These are phyloP conservation scores for Platanus orientalis DNA, from an alignment of 164 flowering plant species.

Conservation along the genomic window DNA sequence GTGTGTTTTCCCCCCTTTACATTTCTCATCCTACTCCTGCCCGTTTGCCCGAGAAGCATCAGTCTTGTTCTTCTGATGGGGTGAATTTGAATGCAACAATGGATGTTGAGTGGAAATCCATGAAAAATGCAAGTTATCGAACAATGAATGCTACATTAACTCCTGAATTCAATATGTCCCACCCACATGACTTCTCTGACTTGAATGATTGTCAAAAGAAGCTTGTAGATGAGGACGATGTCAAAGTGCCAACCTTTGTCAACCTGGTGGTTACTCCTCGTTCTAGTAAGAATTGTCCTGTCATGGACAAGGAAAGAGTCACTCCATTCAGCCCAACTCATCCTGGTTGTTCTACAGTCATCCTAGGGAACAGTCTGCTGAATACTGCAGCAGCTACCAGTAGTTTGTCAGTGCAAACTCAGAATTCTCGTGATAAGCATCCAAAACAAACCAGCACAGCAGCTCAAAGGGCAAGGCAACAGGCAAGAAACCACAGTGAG, in stretches of 20 bases:
- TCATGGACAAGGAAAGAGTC: conserved; percentile 23
- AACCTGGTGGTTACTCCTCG: conserved; percentile 10
- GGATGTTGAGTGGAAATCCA: conserved; percentile 15
- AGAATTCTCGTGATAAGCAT: conserved; percentile 21
- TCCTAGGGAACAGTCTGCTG: conserved; percentile 6
- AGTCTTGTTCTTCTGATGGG: conserved; percentile 20
- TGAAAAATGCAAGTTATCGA: conserved; percentile 13
- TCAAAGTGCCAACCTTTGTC: conserved; percentile 18
- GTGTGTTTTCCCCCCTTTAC: conserved; percentile 17
- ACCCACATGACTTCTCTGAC: conserved; percentile 13
- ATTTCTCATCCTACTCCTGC: conserved; percentile 18
- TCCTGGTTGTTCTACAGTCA: conserved; percentile 14
- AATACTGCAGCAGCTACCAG: conserved; percentile 7
- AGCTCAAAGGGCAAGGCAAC: conserved; percentile 23
- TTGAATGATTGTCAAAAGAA: conserved; percentile 14
- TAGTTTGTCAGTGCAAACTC: conserved; percentile 14
- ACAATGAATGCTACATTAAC: conserved; percentile 5
- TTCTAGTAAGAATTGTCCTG: conserved; percentile 12
- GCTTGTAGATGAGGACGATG: conserved; percentile 18
- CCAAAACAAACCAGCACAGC: conserved; percentile 19
- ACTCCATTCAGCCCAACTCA: conserved; percentile 18
- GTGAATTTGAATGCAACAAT: conserved; percentile 6
- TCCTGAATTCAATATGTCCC: conserved; percentile 16
- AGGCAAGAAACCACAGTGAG: conserved; percentile 18
- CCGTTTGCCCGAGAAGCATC: conserved; percentile 23